Evolutionary conservation across 192 early-diverging fungal species (phyloP), one percentile per base, ranked within the genome.

Genomic region (Rhizophagus sp.): DNA sequence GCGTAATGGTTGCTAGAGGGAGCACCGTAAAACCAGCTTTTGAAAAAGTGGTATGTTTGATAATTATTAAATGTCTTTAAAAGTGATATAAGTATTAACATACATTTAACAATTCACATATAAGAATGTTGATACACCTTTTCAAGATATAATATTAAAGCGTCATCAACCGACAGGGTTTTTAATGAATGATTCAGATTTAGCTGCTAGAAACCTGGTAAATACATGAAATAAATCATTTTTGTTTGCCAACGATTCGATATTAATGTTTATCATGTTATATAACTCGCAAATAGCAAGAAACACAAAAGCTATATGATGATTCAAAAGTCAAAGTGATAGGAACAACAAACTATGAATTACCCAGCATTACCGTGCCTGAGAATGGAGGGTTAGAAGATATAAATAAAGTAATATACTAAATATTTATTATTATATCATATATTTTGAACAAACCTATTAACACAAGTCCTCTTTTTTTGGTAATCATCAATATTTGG

Each of bases 261-360:
- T 47, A 12, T 47, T 47, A 47, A 47, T 47, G 6, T 41, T 27
- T 80, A n/a, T 61, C 62, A 17, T 19, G 9, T 27, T 11, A 36
- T 50, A 13, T 50, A 19, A 41, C 39, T 12, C 11, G 19, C 62
- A 41, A 80, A n/a, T 11, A 78, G 80, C 86, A 86, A 79, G 85
- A 86, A n/a, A 89, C 87, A 19, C 86, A 87, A 64, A 89, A 89
- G 80, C 67, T 80, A 83, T 89, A 89, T 73, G 84, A 89, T 61
- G 88, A 89, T 66, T 85, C 84, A 36, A 69, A 82, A 47, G 85
- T 86, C 9, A 88, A 82, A 17, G 84, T 87, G 7, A 76, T 84
- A n/a, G 87, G 87, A 3, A 82, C 68, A 27, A 41, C 82, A 8
- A 86, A 88, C 52, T 85, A 84, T 33, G 81, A 83, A 24, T 75